These are phyloP conservation scores for Knufia fluminis DNA, from an alignment of 2,329 filamentous ascomycete species.

Conservation along the genomic window DNA sequence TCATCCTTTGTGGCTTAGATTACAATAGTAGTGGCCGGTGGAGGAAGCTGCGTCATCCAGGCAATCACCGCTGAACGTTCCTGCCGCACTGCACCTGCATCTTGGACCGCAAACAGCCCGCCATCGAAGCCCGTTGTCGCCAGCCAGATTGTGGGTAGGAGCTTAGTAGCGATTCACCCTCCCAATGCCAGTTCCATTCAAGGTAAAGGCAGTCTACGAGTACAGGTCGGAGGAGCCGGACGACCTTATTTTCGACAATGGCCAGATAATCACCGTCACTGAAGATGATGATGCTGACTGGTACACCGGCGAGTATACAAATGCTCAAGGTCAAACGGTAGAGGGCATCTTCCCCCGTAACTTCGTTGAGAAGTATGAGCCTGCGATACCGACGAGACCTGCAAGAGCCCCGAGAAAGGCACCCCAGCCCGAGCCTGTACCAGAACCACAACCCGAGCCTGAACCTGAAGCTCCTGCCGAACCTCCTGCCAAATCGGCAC, in stretches of 20 bases:
- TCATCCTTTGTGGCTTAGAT: too few species aligned
- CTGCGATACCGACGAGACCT: constrained; percentile 78
- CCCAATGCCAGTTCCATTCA: constrained; percentile 71
- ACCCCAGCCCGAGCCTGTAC: constrained; percentile 51
- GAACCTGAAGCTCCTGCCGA: constrained; percentile 19
- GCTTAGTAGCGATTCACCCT: constrained; percentile 21
- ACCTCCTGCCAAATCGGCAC: constrained; percentile 21
- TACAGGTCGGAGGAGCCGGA: constrained; percentile 90
- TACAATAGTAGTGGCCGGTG: neutral
- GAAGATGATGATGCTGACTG: constrained; percentile 88
- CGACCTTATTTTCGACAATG: constrained; percentile 75
- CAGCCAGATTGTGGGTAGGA: neutral
- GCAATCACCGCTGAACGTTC: neutral
- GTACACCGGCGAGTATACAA: constrained; percentile 55
- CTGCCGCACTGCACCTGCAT: neutral
- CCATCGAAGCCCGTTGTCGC: constrained; percentile 16
- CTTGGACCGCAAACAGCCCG: neutral
- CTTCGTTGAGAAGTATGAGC: constrained; percentile 95
- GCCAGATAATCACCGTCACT: constrained; percentile 88
- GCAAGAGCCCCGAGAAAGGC: constrained; percentile 51
- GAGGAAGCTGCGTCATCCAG: constrained; percentile 22
- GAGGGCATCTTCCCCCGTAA: constrained; percentile 94
- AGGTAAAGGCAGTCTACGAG: constrained; percentile 92
- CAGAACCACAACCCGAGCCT: constrained; percentile 25
- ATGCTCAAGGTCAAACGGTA: constrained; percentile 62